Evolutionary conservation across 345 rosid species (phyloP).

Genomic region (Gossypium arboreum): DNA sequence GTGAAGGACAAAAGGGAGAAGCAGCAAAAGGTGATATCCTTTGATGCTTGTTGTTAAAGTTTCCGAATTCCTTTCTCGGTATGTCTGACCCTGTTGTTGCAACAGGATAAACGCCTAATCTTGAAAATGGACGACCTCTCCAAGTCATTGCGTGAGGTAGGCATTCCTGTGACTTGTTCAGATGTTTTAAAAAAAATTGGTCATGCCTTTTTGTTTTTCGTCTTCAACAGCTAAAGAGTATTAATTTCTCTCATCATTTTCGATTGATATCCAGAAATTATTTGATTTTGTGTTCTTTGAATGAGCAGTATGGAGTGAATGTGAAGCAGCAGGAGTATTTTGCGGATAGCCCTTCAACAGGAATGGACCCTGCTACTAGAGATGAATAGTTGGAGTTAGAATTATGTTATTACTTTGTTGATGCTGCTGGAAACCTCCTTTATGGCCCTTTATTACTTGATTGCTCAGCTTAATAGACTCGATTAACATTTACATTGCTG

Average conservation of each 20-base stretch:
- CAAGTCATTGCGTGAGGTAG: constrained; percentile 82
- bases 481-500: not conserved
- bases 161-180: constrained; percentile 7
- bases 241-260: not conserved
- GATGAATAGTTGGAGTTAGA: constrained; percentile 34
- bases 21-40: constrained; percentile 75
- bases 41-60: not conserved
- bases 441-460: not conserved
- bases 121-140: constrained; percentile 94
- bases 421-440: not conserved
- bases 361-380: constrained; percentile 61
- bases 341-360: constrained; percentile 71
- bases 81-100: constrained; percentile 17
- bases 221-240: not conserved
- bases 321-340: constrained; percentile 93
- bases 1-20: constrained; percentile 90
- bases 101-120: constrained; percentile 82
- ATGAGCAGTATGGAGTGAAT: constrained; percentile 73
- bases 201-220: not conserved
- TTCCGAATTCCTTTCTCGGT: not conserved
- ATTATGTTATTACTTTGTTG: not conserved
- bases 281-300: constrained; percentile 12
- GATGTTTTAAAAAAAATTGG: not conserved
- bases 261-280: not conserved
- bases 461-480: not conserved